A percentile compares a stretch with the other conserved stretches of the same genome.
phyloP scores from a whole-genome alignment of 495 filamentous ascomycete species.

The Lasiosphaeria hispida region DNA sequence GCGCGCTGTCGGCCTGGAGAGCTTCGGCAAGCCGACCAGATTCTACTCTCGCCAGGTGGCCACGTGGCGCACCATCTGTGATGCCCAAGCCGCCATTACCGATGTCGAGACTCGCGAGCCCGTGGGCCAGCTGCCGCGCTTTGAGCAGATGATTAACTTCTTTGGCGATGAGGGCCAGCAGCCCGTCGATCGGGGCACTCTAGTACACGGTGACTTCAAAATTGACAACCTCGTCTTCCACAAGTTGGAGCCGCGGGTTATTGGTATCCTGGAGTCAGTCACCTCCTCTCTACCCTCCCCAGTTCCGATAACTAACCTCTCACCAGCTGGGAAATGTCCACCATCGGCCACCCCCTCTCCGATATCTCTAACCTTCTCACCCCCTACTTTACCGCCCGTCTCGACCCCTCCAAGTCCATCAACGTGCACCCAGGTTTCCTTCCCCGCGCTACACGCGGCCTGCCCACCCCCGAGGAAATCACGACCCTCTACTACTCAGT shows the following conservation, averaged over 20 bases:
- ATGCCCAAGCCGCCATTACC: conserved; percentile 67
- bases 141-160: conserved; percentile 74
- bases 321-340: conserved; percentile 88
- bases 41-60: conserved; percentile 87
- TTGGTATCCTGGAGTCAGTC: conserved; percentile 83
- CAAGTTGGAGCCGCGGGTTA: conserved; percentile 79
- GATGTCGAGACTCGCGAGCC: conserved; percentile 73
- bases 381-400: conserved; percentile 56
- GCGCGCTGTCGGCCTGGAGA: conserved; percentile 60
- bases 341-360: conserved; percentile 84
- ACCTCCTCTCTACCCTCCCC: background rate
- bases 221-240: conserved; percentile 97
- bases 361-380: conserved; percentile 79
- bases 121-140: conserved; percentile 81
- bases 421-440: conserved; percentile 53
- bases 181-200: conserved; percentile 70
- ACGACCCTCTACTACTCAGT: conserved; percentile 74
- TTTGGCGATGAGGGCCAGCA: conserved; percentile 66
- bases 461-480: conserved; percentile 70
- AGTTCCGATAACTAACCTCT: conserved; percentile 13
- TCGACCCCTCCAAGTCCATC: conserved; percentile 28
- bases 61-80: conserved; percentile 75
- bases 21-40: conserved; percentile 68
- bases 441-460: conserved; percentile 60
- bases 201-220: conserved; percentile 97